phyloP scores from a whole-genome alignment of 805 yeast species.

The Crinitomyces ghanaensis region DNA sequence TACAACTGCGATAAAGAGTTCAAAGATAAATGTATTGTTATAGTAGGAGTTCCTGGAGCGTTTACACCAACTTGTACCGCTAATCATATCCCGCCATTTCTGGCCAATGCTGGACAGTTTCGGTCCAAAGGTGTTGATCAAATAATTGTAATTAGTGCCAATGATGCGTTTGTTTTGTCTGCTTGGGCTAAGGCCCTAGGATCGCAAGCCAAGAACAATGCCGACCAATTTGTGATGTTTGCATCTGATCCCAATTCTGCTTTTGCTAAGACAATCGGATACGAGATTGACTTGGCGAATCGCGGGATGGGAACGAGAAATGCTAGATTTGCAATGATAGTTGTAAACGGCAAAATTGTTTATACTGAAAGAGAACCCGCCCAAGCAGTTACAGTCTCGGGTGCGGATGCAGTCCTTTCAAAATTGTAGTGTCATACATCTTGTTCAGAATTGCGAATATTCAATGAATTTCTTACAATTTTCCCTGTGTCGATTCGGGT shows the following conservation, averaged over 20 bases:
- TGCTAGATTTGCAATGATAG: conserved; percentile 61
- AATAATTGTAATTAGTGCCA: conserved; percentile 51
- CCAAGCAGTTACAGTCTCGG: conserved; percentile 34
- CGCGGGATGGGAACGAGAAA: conserved; percentile 49
- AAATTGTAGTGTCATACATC: conserved; percentile 20
- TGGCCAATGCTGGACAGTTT: conserved; percentile 39
- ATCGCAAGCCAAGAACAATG: conserved; percentile 26
- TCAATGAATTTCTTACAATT: too few species aligned
- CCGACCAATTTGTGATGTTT: conserved; percentile 42
- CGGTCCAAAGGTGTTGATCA: conserved; percentile 50
- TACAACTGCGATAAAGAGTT: conserved; percentile 28
- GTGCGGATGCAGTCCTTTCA: conserved; percentile 34
- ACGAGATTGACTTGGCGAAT: conserved; percentile 41
- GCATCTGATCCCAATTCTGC: conserved; percentile 55
- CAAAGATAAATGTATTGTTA: conserved; percentile 42
- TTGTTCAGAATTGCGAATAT: neutral
- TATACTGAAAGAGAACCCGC: conserved; percentile 40
- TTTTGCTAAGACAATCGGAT: conserved; percentile 51
- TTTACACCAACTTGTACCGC: conserved; percentile 75
- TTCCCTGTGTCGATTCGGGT: conserved; percentile 2
- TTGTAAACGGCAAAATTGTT: conserved; percentile 43
- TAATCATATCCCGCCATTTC: conserved; percentile 59
- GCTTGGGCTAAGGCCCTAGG: conserved; percentile 53
- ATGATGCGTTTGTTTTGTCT: conserved; percentile 58
- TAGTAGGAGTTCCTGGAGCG: conserved; percentile 78